These are phyloP conservation scores for Esteya vermicola DNA, from an alignment of 2,329 filamentous ascomycete genomes.

Conservation along the genomic window DNA sequence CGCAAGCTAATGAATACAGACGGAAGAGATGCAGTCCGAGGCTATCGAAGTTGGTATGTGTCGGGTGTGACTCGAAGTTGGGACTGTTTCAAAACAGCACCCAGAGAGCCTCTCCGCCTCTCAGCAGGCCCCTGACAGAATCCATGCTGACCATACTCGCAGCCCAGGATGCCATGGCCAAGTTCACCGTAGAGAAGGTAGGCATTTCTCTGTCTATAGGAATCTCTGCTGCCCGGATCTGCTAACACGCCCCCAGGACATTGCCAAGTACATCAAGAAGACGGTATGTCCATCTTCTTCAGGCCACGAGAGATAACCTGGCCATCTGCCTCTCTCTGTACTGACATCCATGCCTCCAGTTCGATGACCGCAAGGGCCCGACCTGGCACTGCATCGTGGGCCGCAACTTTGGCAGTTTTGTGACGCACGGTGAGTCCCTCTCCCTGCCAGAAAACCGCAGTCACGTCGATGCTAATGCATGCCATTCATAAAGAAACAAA, in stretches of 20 bases:
- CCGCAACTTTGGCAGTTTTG: conserved; percentile 96
- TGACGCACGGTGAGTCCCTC: conserved; percentile 68
- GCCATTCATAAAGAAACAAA: conserved; percentile 72
- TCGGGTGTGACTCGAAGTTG: no score
- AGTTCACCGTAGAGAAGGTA: conserved; percentile 49
- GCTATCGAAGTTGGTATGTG: conserved; percentile 85
- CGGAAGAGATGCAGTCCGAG: conserved; percentile 93
- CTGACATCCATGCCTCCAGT: conserved; percentile 41
- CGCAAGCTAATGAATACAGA: conserved; percentile 35
- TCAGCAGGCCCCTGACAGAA: no score
- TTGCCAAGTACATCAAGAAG: conserved; percentile 90
- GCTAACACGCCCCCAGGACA: conserved; percentile 46
- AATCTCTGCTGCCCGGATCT: not conserved
- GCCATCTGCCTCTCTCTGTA: not conserved
- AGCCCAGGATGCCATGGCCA: conserved; percentile 51
- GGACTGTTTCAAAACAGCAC: no score
- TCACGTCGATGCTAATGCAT: no score
- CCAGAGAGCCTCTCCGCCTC: no score
- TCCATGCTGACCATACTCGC: conserved; percentile 1
- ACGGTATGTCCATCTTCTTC: conserved; percentile 57
- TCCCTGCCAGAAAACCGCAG: not conserved
- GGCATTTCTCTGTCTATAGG: not conserved
- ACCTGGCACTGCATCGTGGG: conserved; percentile 99
- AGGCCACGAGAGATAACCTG: not conserved
- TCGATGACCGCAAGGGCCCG: conserved; percentile 90